Base-by-base conservation (phyloP, 169 alveolate genomes). In the Perkinsus marinus region DNA sequence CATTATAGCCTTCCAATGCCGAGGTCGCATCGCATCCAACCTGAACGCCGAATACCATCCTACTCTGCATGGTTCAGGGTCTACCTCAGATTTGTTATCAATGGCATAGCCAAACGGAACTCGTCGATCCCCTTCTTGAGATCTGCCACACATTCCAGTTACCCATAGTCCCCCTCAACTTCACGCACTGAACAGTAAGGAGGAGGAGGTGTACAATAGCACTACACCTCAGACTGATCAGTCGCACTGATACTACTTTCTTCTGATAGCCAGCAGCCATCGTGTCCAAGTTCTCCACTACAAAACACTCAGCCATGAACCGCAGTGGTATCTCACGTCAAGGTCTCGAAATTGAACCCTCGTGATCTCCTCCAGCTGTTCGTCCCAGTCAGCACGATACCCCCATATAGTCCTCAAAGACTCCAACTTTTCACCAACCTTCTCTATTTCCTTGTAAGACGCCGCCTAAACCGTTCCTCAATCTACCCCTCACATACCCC, bases 81-180 rank as follows among this genome's bases (percentile, higher is more conserved):
- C 37, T 91, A 68, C 39, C 94, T 91, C 89, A 94, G 90, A 39
- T 94, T 92, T 30, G 93, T 90, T 47, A 94, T 90, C 39, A 94
- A 93, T 5, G 96, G 96, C 94, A 94, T 90, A 39, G 93, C 94
- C 91, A 68, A 90, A 47, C 94, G 92, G 92, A 94, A 92, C 41
- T 93, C 93, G 30, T 94, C 96, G 19, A 94, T 43, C 68, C 92
- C 94, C 41, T 89, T 89, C 90, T 94, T 93, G 38, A 92, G 91
- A 68, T 91, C 68, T 93, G 93, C 95, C 95, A 93, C 89, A 93
- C 90, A 22, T 92, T 57, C 95, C 95, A 93, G 43, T 57, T 57
- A 57, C 79, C 79, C 79, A 57, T 57, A 16, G 5, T 16, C 30
- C 79, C 79, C 79, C 79, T 57, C 79, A 57, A 16, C 79, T 57